Evolutionary conservation across 345 rosid genomes (phyloP), one percentile per base, ranked within the genome.

Genomic region (Populus pruinosa): DNA sequence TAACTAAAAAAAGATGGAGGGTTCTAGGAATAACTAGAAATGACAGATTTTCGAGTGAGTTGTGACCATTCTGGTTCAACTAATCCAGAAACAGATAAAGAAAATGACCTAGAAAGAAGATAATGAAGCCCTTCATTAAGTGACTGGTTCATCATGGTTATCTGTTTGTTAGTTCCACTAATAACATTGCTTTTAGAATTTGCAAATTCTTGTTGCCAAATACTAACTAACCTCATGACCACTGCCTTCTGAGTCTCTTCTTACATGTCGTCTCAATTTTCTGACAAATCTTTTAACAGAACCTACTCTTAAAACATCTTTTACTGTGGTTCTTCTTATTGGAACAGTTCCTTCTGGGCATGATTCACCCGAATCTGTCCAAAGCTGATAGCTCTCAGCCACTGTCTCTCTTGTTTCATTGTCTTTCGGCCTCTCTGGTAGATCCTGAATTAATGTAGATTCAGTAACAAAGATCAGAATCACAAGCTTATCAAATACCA

Each of bases 271-370:
- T 39, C 81, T 67, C 20, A 75, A 21, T 76, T 82, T 82, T 76
- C 74, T 78, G 74, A 82, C 85, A 56, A 71, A 82, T 59, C 77
- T 75, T 67, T 29, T n/a, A 8, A 78, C 9, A 25, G 72, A 64
- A 59, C 38, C 78, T 67, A 80, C 85, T 78, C 82, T 78, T 44
- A 78, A 20, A n/a, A 82, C 79, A 67, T 82, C 85, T 20, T 78
- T 76, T 23, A 13, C 74, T 39, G 79, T 67, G 14, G 85, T 82
- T 73, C 80, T 78, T 25, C 82, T 65, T 39, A 82, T 82, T 29
- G 85, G 85, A 78, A 82, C 79, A 38, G 79, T 75, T n/a, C 82
- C 85, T 56, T 75, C 79, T 9, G 85, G 85, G 62, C 85, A 82
- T n/a, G 79, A 75, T 61, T 71, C 74, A 16, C 85, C 85, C 17